These are phyloP conservation scores for Dryadomyces quercus-mongolicae DNA, from an alignment of 2,329 filamentous ascomycete species.

Conservation along the genomic window DNA sequence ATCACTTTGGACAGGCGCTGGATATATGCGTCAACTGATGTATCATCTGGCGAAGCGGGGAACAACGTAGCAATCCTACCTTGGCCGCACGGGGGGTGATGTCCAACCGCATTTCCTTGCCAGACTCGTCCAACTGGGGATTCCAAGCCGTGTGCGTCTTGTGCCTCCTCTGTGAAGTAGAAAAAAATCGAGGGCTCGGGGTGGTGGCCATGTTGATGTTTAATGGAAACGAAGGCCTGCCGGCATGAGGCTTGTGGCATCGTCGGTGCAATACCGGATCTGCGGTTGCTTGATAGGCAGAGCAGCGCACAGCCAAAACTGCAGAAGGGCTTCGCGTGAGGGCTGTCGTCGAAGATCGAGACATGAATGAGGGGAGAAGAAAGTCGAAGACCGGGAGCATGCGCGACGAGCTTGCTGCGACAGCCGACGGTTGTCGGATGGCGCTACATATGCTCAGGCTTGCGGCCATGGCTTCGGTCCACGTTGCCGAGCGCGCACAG, in stretches of 20 bases:
- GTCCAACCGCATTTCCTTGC: conserved; percentile 69
- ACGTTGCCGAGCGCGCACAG: background rate
- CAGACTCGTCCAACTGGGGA: conserved; percentile 68
- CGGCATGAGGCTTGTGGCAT: background rate
- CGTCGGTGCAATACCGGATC: too few relatives aligned
- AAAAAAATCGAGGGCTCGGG: conserved; percentile 19
- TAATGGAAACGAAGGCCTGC: background rate
- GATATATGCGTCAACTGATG: background rate
- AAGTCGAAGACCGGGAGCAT: background rate
- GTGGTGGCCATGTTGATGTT: background rate
- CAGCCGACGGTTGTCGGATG: background rate
- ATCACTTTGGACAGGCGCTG: conserved; percentile 70
- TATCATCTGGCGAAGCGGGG: background rate
- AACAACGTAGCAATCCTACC: conserved; percentile 31
- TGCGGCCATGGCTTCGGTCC: background rate
- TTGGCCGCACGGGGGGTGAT: conserved; percentile 76
- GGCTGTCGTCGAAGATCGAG: background rate
- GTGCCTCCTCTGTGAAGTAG: conserved; percentile 20
- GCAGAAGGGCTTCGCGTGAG: background rate
- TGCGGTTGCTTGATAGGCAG: background rate
- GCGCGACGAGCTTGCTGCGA: background rate
- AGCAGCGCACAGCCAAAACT: background rate
- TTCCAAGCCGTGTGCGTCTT: conserved; percentile 49
- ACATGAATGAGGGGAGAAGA: background rate
- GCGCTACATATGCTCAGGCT: background rate